Base-by-base conservation (phyloP, 768 basidiomycete genomes). In the Kwoniella heveanensis region DNA sequence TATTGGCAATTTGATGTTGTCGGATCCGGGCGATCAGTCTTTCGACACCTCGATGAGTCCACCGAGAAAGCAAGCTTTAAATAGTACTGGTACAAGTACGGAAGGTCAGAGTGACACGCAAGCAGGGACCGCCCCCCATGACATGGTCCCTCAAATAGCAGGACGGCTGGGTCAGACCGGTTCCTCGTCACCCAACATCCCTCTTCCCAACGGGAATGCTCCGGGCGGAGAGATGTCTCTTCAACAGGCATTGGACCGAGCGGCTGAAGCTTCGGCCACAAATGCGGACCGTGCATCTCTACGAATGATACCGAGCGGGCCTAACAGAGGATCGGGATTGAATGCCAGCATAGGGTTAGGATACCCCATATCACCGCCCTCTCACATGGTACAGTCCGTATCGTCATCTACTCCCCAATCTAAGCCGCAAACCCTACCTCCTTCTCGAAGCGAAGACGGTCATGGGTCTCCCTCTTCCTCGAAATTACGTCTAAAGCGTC, bases 1-100 rank as follows among this genome's bases (percentile, higher is more conserved):
- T 37, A 74, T 77, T 21, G 75, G 74, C 12, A 65, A 69, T 48
- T 56, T 76, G 17, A 73, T 73, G 71, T 37, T 72, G 7, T 26
- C 60, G 24, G 55, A 58, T 32, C 13, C 46, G 13, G 62, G 60
- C 3, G 65, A 64, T 60, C 61, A 60, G 17, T 64, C 53, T 13
- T 57, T 61, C 32, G 55, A 65, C 48, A 54, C 25, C 12, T 54
- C 64, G 7, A 21, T 55, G 39, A 62, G 65, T 47, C 60, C 65
- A 2, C 60, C 60, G 5, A 62, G 60, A 27, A 52, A 19, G 17
- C 39, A 9, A 3, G 10, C 39, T 44, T 3, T 17, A 8, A 9
- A 3, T 7, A 3, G 10, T 17, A 10, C 39, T 7, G 15, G 39
- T 44, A 10, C 39, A 17, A 44, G 15, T 44, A 19, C 8, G 15